phyloP scores from a whole-genome alignment of 2,329 filamentous ascomycete species.

The Biscogniauxia marginata region DNA sequence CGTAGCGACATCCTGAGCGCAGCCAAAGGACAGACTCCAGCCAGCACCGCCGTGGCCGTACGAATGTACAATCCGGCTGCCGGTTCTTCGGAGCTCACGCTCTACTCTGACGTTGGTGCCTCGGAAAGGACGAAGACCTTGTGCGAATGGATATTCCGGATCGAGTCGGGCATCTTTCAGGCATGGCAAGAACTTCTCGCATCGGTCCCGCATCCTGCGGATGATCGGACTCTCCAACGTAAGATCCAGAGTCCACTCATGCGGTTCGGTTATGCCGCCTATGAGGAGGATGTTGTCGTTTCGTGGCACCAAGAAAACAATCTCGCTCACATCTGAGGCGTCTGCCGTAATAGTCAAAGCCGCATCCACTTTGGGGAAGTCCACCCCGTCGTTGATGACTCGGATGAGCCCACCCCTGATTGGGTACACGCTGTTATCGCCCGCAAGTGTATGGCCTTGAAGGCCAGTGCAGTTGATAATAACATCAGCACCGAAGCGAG shows the following conservation, averaged over 20 bases:
- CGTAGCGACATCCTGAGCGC: conserved; percentile 35
- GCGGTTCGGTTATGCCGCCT: conserved; percentile 38
- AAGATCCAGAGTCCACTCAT: conserved; percentile 38
- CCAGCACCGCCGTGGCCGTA: conserved; percentile 46
- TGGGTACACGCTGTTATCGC: conserved; percentile 40
- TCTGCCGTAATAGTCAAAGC: conserved; percentile 42
- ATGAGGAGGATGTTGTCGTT: conserved; percentile 44
- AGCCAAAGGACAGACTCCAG: conserved; percentile 42
- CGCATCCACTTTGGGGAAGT: conserved; percentile 40
- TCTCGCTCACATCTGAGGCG: conserved; percentile 37
- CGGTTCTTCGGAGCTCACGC: conserved; percentile 35
- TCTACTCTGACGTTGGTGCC: conserved; percentile 42
- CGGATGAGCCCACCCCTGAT: conserved; percentile 44
- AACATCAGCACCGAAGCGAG: conserved; percentile 37
- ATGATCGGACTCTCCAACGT: conserved; percentile 39
- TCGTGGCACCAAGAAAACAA: conserved; percentile 43
- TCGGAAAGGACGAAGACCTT: conserved; percentile 43
- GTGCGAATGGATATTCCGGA: conserved; percentile 40
- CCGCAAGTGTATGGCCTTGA: conserved; percentile 35
- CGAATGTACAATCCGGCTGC: conserved; percentile 41
- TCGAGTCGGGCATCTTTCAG: conserved; percentile 41
- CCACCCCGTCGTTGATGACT: conserved; percentile 44
- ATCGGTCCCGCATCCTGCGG: conserved; percentile 41
- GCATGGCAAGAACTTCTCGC: conserved; percentile 40
- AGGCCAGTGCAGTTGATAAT: conserved; percentile 46